Evolutionary conservation across 257 asterid species (phyloP).

Genomic region (Nyctanthes arbortristis): DNA sequence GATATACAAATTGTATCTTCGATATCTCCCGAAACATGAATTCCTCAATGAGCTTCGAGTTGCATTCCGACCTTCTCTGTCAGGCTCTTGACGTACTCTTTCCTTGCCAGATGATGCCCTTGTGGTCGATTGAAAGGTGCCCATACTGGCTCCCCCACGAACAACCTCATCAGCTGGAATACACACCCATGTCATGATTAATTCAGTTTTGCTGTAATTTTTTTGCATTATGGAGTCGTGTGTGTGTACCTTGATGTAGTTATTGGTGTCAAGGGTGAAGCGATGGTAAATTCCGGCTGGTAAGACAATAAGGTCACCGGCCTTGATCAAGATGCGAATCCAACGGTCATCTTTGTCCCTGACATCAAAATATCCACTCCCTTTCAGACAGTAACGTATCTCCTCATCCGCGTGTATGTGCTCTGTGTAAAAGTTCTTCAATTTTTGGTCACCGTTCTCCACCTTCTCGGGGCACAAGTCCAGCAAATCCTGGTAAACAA

Average conservation of each 20-base stretch:
- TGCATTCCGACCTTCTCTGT: constrained; percentile 35
- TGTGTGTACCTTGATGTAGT: constrained; percentile 65
- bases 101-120: constrained; percentile 75
- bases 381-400: constrained; percentile 77
- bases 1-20: not conserved
- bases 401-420: constrained; percentile 86
- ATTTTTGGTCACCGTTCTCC: constrained; percentile 71
- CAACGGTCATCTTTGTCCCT: constrained; percentile 71
- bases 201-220: too few species aligned
- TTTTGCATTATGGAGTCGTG: not conserved
- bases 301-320: constrained; percentile 74
- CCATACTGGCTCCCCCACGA: constrained; percentile 92
- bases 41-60: constrained; percentile 49
- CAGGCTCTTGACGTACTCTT: constrained; percentile 45
- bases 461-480: constrained; percentile 85
- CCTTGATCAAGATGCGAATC: constrained; percentile 76
- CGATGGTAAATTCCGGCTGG: constrained; percentile 95
- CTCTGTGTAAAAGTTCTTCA: constrained; percentile 77
- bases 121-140: constrained; percentile 79
- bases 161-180: constrained; percentile 85
- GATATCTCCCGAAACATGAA: not conserved
- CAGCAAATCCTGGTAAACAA: constrained; percentile 61
- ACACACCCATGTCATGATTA: too few species aligned
- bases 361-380: constrained; percentile 80
- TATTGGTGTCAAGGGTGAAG: constrained; percentile 67